Evolutionary conservation across 257 asterid species (phyloP).

Genomic region (Ilex asprella): DNA sequence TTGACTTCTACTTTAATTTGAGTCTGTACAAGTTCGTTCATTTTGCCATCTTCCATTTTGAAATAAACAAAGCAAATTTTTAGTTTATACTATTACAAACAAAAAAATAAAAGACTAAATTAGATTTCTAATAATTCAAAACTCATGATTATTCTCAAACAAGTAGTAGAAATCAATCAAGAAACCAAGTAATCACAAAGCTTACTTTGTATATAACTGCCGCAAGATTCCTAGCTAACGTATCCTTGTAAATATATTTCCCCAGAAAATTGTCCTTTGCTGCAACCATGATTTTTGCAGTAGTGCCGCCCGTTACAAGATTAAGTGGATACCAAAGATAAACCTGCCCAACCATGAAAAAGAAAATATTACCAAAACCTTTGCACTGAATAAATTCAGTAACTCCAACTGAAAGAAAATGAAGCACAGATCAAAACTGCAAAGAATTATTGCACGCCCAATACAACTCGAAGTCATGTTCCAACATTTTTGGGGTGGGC

Average conservation of each 20-base stretch:
- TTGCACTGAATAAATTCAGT: too few species aligned
- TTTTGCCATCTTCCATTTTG: too few species aligned
- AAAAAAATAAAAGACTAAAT: not conserved
- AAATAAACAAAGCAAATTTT: too few species aligned
- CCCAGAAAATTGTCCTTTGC: conserved; percentile 94
- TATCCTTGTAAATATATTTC: conserved; percentile 89
- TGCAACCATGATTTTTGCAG: conserved; percentile 93
- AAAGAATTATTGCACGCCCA: too few species aligned
- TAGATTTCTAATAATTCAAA: not conserved
- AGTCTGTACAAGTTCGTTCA: too few species aligned
- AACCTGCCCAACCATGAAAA: conserved; percentile 42
- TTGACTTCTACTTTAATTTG: too few species aligned
- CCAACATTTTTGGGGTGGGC: too few species aligned
- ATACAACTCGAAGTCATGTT: too few species aligned
- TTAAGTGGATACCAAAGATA: conserved; percentile 95
- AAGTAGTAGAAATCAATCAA: not conserved
- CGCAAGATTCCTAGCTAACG: conserved; percentile 90
- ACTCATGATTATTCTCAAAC: not conserved
- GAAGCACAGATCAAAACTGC: too few species aligned
- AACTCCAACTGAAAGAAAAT: too few species aligned
- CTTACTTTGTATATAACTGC: conserved; percentile 79
- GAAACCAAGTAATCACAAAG: not conserved
- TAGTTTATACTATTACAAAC: not conserved
- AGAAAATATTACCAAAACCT: too few species aligned
- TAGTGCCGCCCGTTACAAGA: conserved; percentile 89